Percentiles rank a stretch among this genome's conserved stretches.
Evolutionary conservation across 495 filamentous ascomycete species (phyloP).

Genomic region (Xylaria intraflava): DNA sequence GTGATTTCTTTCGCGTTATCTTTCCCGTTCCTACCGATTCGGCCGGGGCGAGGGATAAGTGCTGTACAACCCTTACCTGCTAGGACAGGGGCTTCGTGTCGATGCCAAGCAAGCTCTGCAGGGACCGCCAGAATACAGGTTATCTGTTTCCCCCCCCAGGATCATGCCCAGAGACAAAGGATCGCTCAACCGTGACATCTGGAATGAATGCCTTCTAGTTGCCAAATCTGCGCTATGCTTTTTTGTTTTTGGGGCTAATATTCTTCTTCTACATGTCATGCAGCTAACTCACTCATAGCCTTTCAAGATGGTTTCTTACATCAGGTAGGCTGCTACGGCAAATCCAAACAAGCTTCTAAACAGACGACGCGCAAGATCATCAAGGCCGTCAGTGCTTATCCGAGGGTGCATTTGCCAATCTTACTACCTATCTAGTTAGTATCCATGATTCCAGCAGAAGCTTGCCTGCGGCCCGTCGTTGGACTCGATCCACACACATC

Average conservation of each 20-base stretch:
- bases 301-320: not conserved
- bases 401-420: no score
- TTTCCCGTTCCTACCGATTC: not conserved
- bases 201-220: not conserved
- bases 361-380: not conserved
- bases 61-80: no score
- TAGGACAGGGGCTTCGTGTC: no score
- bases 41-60: no score
- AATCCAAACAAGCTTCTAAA: no score
- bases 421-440: no score
- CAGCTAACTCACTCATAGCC: not conserved
- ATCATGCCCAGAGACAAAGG: not conserved
- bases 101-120: not conserved
- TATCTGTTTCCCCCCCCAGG: not conserved
- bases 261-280: not conserved
- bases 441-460: no score
- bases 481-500: not conserved
- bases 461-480: no score
- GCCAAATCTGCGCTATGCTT: not conserved
- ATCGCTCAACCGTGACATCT: not conserved
- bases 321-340: no score
- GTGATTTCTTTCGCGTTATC: not conserved
- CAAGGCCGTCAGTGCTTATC: not conserved
- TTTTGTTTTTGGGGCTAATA: not conserved
- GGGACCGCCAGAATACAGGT: not conserved